phyloP scores from a whole-genome alignment of 2,329 filamentous ascomycete genomes.

The Fusarium sp. region DNA sequence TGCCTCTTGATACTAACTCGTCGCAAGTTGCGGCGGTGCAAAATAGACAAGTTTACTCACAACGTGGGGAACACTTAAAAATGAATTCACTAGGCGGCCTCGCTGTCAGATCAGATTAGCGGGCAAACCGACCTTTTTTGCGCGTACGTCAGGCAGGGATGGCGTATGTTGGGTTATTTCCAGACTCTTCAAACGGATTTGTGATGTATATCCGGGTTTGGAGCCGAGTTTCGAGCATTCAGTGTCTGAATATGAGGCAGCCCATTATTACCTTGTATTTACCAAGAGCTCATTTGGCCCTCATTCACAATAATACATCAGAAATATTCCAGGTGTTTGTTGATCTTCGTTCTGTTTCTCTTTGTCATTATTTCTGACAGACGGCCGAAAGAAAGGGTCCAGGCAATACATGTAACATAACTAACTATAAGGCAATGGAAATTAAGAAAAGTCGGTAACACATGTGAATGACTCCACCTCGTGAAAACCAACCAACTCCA shows the following conservation, averaged over 20 bases:
- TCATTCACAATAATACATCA: too few species aligned
- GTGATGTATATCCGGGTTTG: too few species aligned
- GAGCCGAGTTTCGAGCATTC: too few species aligned
- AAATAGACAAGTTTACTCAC: neutral
- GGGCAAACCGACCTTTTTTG: neutral
- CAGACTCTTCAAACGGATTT: too few species aligned
- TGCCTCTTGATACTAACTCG: neutral
- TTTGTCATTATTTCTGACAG: too few species aligned
- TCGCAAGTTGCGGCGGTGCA: slow-evolving; percentile 9
- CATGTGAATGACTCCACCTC: slow-evolving; percentile 6
- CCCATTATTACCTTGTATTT: too few species aligned
- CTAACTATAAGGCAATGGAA: neutral
- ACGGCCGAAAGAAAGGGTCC: too few species aligned
- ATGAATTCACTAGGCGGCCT: slow-evolving; percentile 33
- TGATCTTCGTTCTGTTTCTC: too few species aligned
- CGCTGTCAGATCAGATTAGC: slow-evolving; percentile 34
- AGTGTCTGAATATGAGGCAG: too few species aligned
- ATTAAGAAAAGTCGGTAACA: neutral
- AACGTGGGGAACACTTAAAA: neutral
- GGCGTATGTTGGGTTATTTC: neutral
- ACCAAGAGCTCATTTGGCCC: too few species aligned
- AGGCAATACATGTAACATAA: neutral
- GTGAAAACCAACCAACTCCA: neutral
- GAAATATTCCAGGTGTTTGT: too few species aligned
- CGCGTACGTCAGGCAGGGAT: slow-evolving; percentile 19